A percentile compares a stretch with the other conserved stretches of the same genome.
phyloP scores from a whole-genome alignment of 352 stramenopile genomes.

The Phytophthora litchii region DNA sequence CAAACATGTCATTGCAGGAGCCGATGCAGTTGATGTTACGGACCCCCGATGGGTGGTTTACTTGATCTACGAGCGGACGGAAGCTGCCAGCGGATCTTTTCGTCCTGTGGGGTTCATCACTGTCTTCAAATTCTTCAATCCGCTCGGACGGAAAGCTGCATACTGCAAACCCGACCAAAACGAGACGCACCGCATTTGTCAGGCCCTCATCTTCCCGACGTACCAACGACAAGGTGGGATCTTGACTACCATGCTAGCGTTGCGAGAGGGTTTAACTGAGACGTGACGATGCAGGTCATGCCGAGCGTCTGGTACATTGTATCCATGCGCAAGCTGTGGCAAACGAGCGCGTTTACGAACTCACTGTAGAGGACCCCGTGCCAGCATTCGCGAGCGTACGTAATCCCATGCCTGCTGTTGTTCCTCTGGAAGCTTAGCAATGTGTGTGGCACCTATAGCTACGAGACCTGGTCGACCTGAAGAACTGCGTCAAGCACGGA shows the following conservation, averaged over 20 bases:
- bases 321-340: constrained; percentile 62
- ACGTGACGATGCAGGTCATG: constrained; percentile 52
- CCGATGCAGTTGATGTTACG: constrained; percentile 71
- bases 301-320: constrained; percentile 72
- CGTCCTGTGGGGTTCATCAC: constrained; percentile 74
- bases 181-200: constrained; percentile 84
- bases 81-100: constrained; percentile 23
- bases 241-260: neutral
- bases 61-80: constrained; percentile 65
- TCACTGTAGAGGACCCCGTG: constrained; percentile 87
- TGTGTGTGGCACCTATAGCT: constrained; percentile 43
- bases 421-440: constrained; percentile 1
- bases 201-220: constrained; percentile 78
- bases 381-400: constrained; percentile 72
- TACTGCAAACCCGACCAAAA: constrained; percentile 48
- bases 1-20: constrained; percentile 36
- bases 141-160: constrained; percentile 57
- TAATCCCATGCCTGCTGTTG: constrained; percentile 8
- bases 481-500: constrained; percentile 56
- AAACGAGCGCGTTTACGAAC: constrained; percentile 70
- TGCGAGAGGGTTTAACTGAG: constrained; percentile 1
- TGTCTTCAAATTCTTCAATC: constrained; percentile 86
- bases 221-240: constrained; percentile 76
- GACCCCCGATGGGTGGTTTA: constrained; percentile 84
- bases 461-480: constrained; percentile 72